Percentiles rank a stretch among this genome's conserved stretches.
Evolutionary conservation across 2,329 filamentous ascomycete genomes (phyloP).

Genomic region (Curvularia lunata): DNA sequence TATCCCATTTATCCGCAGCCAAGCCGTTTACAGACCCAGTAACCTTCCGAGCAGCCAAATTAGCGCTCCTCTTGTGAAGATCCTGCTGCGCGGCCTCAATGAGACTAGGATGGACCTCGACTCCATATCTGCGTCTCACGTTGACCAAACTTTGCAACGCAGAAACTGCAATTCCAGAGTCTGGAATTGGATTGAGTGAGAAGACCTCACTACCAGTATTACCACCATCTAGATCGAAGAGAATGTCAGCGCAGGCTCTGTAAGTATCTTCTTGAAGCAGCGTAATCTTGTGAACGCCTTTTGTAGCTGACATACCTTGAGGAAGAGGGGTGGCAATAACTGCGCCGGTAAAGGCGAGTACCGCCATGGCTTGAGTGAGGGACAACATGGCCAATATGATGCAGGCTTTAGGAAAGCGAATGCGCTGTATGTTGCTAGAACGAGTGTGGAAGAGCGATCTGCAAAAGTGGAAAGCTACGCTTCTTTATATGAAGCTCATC

Average conservation of each 20-base stretch:
- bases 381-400: background rate
- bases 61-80: background rate
- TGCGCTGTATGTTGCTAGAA: background rate
- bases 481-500: background rate
- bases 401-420: background rate
- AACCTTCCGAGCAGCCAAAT: background rate
- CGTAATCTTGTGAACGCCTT: background rate
- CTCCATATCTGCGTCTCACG: background rate
- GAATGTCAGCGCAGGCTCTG: background rate
- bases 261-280: background rate
- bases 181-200: background rate
- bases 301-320: background rate
- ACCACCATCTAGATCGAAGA: background rate
- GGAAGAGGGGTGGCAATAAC: background rate
- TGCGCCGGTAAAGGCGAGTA: constrained; percentile 7
- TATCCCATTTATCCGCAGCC: background rate
- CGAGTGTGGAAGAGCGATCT: background rate
- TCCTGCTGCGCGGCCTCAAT: background rate
- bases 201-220: background rate
- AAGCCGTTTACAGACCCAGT: background rate
- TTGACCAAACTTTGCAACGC: background rate
- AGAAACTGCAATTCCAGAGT: background rate
- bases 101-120: background rate
- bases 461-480: background rate
- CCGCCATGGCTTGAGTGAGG: background rate